These are phyloP conservation scores for Solidago caesia DNA, from an alignment of 129 eudicot genomes.

Conservation along the genomic window DNA sequence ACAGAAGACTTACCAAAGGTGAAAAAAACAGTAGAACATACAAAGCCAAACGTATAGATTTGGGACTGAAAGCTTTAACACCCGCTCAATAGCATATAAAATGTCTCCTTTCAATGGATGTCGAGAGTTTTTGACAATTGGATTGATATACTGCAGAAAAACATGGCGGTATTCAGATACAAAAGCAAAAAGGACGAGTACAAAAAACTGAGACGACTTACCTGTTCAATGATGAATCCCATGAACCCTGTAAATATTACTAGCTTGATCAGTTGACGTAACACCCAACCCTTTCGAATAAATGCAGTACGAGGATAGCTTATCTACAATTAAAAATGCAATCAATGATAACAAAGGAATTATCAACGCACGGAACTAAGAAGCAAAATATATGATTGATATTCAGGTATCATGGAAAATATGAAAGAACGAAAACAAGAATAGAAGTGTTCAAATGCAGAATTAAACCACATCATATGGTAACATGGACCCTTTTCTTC, in stretches of 20 bases:
- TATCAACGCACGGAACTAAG: constrained; percentile 9
- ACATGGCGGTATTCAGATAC: constrained; percentile 10
- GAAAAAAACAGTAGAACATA: constrained; percentile 91
- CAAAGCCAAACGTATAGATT: constrained; percentile 96
- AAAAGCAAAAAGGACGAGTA: background rate
- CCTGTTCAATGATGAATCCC: constrained; percentile 96
- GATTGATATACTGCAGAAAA: constrained; percentile 77
- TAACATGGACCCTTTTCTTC: background rate
- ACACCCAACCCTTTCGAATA: constrained; percentile 90
- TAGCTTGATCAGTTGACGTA: constrained; percentile 81
- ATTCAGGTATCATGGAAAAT: background rate
- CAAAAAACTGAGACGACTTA: constrained; percentile 17
- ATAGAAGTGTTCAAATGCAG: background rate
- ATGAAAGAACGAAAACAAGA: constrained; percentile 11
- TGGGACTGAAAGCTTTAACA: constrained; percentile 96
- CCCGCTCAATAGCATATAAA: constrained; percentile 90
- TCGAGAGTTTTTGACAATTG: constrained; percentile 83
- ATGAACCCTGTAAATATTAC: constrained; percentile 89
- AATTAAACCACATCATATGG: constrained; percentile 4
- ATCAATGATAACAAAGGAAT: constrained; percentile 12
- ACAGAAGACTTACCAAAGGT: constrained; percentile 67
- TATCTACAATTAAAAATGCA: constrained; percentile 47
- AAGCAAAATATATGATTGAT: background rate
- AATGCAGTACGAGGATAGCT: constrained; percentile 84
- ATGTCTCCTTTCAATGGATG: constrained; percentile 93